Conservation (phyloP, 805 yeast genomes). For the Priceomyces medius region DNA sequence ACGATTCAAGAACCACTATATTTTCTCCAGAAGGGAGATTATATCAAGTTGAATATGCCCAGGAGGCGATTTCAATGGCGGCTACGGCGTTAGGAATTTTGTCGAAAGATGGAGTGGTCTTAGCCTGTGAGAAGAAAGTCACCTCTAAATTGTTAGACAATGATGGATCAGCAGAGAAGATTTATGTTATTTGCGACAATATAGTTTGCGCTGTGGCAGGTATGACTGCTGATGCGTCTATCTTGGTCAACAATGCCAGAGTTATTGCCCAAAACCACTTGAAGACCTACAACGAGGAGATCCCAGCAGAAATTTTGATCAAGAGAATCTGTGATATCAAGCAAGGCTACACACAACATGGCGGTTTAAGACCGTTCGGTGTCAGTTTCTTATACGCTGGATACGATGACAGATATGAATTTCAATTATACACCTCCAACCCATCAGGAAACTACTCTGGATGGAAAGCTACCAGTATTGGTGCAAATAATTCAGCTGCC, state of each 20-base stretch:
- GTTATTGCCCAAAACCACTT: constrained; percentile 79
- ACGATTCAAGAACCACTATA: constrained; percentile 98
- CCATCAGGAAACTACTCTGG: constrained; percentile 98
- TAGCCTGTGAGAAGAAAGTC: constrained; percentile 96
- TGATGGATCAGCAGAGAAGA: constrained; percentile 89
- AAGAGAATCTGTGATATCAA: constrained; percentile 87
- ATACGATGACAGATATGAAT: constrained; percentile 82
- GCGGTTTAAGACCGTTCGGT: constrained; percentile 98
- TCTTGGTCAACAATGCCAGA: constrained; percentile 85
- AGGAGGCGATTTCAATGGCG: constrained; percentile 84
- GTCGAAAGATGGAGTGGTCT: constrained; percentile 82
- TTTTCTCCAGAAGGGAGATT: constrained; percentile 98
- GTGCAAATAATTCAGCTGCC: constrained; percentile 94
- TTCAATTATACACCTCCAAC: constrained; percentile 90
- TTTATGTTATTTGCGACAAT: constrained; percentile 79
- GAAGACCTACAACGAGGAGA: constrained; percentile 84
- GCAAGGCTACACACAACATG: constrained; percentile 98
- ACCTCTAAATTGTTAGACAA: constrained; percentile 91
- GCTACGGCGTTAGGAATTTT: constrained; percentile 81
- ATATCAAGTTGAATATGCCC: constrained; percentile 95
- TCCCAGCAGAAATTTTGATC: constrained; percentile 90
- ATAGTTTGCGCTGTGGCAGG: constrained; percentile 97
- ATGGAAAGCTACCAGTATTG: constrained; percentile 97
- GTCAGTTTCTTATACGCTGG: constrained; percentile 97
- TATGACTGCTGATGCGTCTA: constrained; percentile 94